Evolutionary conservation across 2,329 filamentous ascomycete species (phyloP), one percentile per base, ranked within the genome.

Genomic region (Botrytis cinerea): DNA sequence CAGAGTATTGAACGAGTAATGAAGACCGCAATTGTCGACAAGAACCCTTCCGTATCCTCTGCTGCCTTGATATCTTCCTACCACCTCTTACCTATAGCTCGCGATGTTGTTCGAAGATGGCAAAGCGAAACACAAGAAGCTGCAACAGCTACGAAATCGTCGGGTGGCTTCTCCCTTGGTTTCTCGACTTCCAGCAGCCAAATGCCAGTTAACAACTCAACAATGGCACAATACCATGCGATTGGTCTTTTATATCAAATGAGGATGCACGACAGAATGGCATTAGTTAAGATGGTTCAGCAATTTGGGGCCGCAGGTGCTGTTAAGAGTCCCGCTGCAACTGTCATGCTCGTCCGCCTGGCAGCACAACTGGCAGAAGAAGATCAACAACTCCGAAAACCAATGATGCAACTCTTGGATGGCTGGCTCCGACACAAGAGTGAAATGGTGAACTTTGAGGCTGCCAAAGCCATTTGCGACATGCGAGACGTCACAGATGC

Each of bases 281-380:
- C 96, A 35, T 85, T 99, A 79, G 95, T 98, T 75, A 99, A 99
- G 88, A 98, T 99, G 96, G 95, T 99, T n/a, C 96, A 99, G 85
- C 96, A 99, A 83, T 98, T 98, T 82, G 94, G 94, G 70, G 91
- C 92, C 71, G 90, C 94, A 25, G 96, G 96, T 74, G 94, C 94
- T 18, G 92, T 98, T 75, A 98, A 98, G 90, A 98, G 93, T 83
- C 94, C 96, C 32, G 93, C 95, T 74, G 96, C 95, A 48, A 92
- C 95, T 74, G 90, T 99, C 69, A 91, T 99, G 89, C 88, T 99
- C 43, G 96, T 99, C 72, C 90, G 96, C 78, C 85, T 99, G 77
- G 96, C 96, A 48, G 93, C 95, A 60, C 96, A 97, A 86, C 87
- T 99, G 75, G 95, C 95, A 46, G 94, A 97, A 82, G 96, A 99